A percentile compares a stretch with the other conserved stretches of the same genome.
These are phyloP conservation scores for Penicillium paneum DNA, from an alignment of 2,329 filamentous ascomycete species.

Conservation along the genomic window DNA sequence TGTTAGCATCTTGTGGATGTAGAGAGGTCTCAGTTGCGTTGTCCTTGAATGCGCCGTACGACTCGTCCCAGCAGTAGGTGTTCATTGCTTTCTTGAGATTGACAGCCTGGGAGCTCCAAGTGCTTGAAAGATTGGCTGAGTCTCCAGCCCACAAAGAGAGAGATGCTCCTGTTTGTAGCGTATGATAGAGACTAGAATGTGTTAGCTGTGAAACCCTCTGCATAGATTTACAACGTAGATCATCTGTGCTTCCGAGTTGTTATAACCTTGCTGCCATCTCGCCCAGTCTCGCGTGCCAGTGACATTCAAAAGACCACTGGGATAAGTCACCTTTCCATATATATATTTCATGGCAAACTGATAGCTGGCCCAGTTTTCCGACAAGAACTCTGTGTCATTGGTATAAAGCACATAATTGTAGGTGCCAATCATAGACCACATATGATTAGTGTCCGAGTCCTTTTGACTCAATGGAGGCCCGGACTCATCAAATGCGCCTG, in stretches of 20 bases:
- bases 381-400: constrained; percentile 51
- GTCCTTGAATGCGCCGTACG: constrained; percentile 53
- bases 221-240: constrained; percentile 30
- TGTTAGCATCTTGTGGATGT: constrained; percentile 60
- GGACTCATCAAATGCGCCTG: constrained; percentile 37
- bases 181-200: constrained; percentile 47
- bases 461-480: constrained; percentile 36
- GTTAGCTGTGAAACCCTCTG: neutral
- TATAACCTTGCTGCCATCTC: constrained; percentile 49
- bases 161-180: constrained; percentile 51
- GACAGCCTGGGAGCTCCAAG: constrained; percentile 39
- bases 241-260: constrained; percentile 53
- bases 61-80: constrained; percentile 48
- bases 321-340: constrained; percentile 43
- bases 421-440: constrained; percentile 57
- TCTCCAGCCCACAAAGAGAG: constrained; percentile 51
- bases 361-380: constrained; percentile 50
- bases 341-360: constrained; percentile 48
- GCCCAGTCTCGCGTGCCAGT: constrained; percentile 53
- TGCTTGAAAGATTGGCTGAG: constrained; percentile 36
- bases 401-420: constrained; percentile 59
- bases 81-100: constrained; percentile 48
- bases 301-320: constrained; percentile 49
- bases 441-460: constrained; percentile 38
- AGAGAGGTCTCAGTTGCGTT: constrained; percentile 52